phyloP scores from a whole-genome alignment of 2,329 filamentous ascomycete species.

The Cercospora janseana region DNA sequence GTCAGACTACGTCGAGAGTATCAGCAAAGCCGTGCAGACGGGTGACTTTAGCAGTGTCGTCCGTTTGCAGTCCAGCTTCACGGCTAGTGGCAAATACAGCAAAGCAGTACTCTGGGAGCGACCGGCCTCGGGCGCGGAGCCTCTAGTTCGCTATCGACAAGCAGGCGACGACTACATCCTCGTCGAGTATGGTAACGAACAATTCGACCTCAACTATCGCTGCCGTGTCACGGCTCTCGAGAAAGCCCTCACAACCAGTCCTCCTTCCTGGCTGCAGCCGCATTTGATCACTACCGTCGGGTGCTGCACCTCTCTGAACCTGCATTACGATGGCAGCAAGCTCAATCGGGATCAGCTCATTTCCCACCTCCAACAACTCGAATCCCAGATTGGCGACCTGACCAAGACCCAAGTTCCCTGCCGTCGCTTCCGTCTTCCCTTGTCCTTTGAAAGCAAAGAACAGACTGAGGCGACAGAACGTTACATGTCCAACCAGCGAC shows the following conservation, averaged over 20 bases:
- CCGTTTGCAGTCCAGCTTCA: slow-evolving; percentile 33
- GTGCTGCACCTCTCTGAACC: slow-evolving; percentile 47
- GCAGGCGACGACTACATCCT: slow-evolving; percentile 53
- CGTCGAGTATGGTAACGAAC: slow-evolving; percentile 58
- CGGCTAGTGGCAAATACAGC: slow-evolving; percentile 29
- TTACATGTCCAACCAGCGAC: slow-evolving; percentile 61
- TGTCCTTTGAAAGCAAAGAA: slow-evolving; percentile 45
- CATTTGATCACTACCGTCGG: slow-evolving; percentile 54
- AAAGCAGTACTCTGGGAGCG: slow-evolving; percentile 36
- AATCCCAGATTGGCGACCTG: slow-evolving; percentile 45
- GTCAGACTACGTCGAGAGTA: slow-evolving; percentile 46
- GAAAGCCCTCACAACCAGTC: slow-evolving; percentile 47
- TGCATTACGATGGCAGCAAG: slow-evolving; percentile 44
- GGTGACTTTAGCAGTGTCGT: slow-evolving; percentile 36
- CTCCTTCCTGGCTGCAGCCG: slow-evolving; percentile 39
- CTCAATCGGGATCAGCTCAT: slow-evolving; percentile 41
- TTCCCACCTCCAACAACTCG: slow-evolving; percentile 41
- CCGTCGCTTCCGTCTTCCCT: slow-evolving; percentile 45
- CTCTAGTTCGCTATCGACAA: slow-evolving; percentile 39
- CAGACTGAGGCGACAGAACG: slow-evolving; percentile 55
- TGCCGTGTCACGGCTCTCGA: slow-evolving; percentile 56
- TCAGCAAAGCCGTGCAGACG: slow-evolving; percentile 44
- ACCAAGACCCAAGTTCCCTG: slow-evolving; percentile 43
- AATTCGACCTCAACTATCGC: slow-evolving; percentile 57
- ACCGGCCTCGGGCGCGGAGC: slow-evolving; percentile 28